Evolutionary conservation across 306 rosid species (phyloP), one percentile per base, ranked within the genome.

Genomic region (Malus orientalis): DNA sequence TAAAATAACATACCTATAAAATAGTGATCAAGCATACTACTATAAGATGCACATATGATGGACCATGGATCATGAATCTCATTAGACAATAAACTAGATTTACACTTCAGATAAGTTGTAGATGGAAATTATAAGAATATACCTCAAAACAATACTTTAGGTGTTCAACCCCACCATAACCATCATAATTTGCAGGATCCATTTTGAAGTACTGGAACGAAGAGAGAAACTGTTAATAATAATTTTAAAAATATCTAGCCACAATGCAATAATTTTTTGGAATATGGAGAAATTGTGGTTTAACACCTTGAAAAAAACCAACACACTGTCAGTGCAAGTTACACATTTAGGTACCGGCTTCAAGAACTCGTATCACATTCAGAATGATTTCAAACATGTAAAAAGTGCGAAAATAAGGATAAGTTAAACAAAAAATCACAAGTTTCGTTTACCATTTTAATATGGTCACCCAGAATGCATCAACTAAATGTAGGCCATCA

Each of bases 81-180:
- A 74, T 45, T 73, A 60, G 38, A 42, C 63, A 74, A 71, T 60
- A 78, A 23, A 70, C 29, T 69, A 15, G 40, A 79, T 14, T 68
- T 47, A 70, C 20, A 10, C 23, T 22, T 23, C 58, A 25, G 38
- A 73, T n/a, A 59, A 42, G 16, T 4, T 59, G 57, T 47, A 61
- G 29, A 73, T 66, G 73, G 74, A 80, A 68, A 82, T 77, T 80
- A 71, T 70, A 33, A 80, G 20, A 62, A 10, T 33, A 65, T 90
- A 95, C 99, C 97, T 92, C 89, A 81, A 95, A 95, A 80, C 99
- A 95, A 77, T 92, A 95, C 49, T 79, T 84, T 65, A 95, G 91
- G 87, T 95, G 99, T 4, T 95, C 96, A 75, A 95, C 89, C 82
- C 97, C 99, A 69, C 96, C 99, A 79, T 79, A 87, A 75, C 88